phyloP scores from a whole-genome alignment of 2,329 filamentous ascomycete species.

The Botryotinia calthae region DNA sequence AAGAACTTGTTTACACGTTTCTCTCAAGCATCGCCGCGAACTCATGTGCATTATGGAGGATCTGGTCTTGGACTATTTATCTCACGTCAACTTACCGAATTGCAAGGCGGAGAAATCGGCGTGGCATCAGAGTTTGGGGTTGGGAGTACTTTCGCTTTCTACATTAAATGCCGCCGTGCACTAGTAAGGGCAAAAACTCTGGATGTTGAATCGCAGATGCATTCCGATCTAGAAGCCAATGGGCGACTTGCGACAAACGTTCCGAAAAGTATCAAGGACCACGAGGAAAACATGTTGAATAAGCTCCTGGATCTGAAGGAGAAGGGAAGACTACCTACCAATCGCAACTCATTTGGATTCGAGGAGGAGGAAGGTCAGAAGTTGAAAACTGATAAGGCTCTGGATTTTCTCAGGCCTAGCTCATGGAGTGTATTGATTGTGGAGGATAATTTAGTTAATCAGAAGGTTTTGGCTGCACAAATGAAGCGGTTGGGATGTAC shows the following conservation, averaged over 20 bases:
- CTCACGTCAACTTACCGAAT: constrained; percentile 71
- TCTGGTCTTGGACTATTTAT: constrained; percentile 79
- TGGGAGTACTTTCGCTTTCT: constrained; percentile 76
- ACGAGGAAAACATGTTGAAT: constrained; percentile 12
- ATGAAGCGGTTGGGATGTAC: constrained; percentile 46
- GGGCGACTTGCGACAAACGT: constrained; percentile 22
- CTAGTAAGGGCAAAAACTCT: constrained; percentile 5
- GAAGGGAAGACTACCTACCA: constrained; percentile 5
- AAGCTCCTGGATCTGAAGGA: background rate
- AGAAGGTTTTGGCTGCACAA: constrained; percentile 53
- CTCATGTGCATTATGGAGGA: constrained; percentile 76
- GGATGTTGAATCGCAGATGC: constrained; percentile 8
- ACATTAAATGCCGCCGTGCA: constrained; percentile 53
- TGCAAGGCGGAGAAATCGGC: constrained; percentile 78
- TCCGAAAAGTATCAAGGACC: constrained; percentile 16
- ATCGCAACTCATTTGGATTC: constrained; percentile 13
- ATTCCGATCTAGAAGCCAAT: constrained; percentile 12
- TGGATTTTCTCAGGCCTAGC: background rate
- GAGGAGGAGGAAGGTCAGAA: constrained; percentile 14
- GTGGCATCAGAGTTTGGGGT: constrained; percentile 64
- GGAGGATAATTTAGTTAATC: constrained; percentile 61
- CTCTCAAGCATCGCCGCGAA: constrained; percentile 71
- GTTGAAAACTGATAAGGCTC: background rate
- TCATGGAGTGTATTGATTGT: constrained; percentile 48
- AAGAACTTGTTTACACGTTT: constrained; percentile 75